phyloP scores from a whole-genome alignment of 345 rosid genomes.

The Heritiera fomes region DNA sequence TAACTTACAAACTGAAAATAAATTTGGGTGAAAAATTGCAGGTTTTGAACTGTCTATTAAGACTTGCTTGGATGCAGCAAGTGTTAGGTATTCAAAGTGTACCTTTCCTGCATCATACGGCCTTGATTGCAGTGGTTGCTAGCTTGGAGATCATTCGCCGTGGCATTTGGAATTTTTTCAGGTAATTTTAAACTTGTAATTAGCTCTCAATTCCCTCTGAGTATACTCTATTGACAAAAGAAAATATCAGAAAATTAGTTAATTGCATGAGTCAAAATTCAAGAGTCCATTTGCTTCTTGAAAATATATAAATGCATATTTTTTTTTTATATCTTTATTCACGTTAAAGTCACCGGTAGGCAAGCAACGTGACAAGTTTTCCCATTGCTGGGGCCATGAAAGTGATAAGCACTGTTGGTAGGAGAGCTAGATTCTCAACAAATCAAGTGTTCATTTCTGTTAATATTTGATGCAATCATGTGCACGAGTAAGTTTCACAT shows the following conservation, averaged over 20 bases:
- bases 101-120: slow-evolving; percentile 54
- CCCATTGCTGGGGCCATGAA: neutral
- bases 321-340: neutral
- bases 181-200: slow-evolving; percentile 35
- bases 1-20: too few species aligned
- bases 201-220: neutral
- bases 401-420: neutral
- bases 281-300: neutral
- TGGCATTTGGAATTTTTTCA: slow-evolving; percentile 88
- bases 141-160: slow-evolving; percentile 62
- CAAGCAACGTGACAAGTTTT: neutral
- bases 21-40: slow-evolving; percentile 23
- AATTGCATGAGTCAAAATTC: neutral
- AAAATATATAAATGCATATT: neutral
- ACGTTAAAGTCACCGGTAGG: neutral
- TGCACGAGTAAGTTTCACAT: neutral
- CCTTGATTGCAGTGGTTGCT: slow-evolving; percentile 54
- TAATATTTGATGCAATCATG: neutral
- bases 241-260: neutral
- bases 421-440: neutral
- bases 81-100: slow-evolving; percentile 52
- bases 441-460: neutral
- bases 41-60: slow-evolving; percentile 63
- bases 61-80: slow-evolving; percentile 83
- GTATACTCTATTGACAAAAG: neutral